These are phyloP conservation scores for Syzygium grande DNA, from an alignment of 345 rosid genomes.

Conservation along the genomic window DNA sequence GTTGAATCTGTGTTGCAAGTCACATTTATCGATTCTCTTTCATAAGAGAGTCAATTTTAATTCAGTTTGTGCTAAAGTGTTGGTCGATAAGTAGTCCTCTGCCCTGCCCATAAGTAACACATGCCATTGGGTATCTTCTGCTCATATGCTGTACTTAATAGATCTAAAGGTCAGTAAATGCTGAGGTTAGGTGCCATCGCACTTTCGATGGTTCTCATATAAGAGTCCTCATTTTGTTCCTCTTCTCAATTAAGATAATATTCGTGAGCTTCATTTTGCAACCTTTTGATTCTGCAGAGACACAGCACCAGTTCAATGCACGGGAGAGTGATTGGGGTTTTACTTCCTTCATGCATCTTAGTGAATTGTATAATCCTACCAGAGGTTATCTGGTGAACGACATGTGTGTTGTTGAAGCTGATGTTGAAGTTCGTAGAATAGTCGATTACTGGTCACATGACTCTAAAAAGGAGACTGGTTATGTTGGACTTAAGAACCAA, in stretches of 20 bases:
- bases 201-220: background rate
- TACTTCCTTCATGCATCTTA: conserved; percentile 48
- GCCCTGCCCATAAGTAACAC: background rate
- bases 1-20: background rate
- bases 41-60: background rate
- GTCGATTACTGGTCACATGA: conserved; percentile 49
- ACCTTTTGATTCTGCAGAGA: conserved; percentile 23
- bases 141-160: background rate
- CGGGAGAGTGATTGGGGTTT: conserved; percentile 57
- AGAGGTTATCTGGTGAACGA: conserved; percentile 50
- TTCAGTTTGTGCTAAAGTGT: background rate
- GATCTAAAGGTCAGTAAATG: background rate
- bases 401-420: conserved; percentile 42
- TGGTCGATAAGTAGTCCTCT: background rate
- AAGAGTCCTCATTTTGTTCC: background rate
- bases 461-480: conserved; percentile 60
- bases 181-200: background rate
- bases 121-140: background rate
- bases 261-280: background rate
- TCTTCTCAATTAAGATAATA: background rate
- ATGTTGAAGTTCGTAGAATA: conserved; percentile 42
- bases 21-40: background rate
- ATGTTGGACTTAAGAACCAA: conserved; percentile 55
- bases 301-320: conserved; percentile 47
- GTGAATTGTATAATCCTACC: conserved; percentile 37